Conservation (phyloP, 1,139 yeast genomes). For the Suzukiozyma palmioleophila region DNA sequence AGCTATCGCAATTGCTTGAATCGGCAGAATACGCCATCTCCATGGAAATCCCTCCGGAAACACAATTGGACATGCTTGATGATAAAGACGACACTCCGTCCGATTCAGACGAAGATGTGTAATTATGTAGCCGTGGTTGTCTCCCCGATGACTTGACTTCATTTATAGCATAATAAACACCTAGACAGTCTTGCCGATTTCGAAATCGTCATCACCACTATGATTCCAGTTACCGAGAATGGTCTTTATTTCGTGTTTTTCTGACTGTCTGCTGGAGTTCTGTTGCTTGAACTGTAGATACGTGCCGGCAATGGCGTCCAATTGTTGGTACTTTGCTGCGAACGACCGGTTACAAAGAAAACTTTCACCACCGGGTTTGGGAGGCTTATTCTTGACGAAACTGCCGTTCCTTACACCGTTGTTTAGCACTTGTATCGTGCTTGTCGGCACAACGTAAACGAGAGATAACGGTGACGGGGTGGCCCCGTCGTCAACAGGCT, state of each 20-base stretch:
- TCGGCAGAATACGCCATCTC: slow-evolving; percentile 75
- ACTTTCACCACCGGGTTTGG: slow-evolving; percentile 45
- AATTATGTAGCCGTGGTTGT: background rate
- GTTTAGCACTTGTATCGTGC: slow-evolving; percentile 38
- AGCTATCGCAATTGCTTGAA: slow-evolving; percentile 59
- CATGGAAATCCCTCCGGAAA: slow-evolving; percentile 32
- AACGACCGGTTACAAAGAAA: slow-evolving; percentile 30
- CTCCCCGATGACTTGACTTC: background rate
- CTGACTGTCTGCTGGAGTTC: slow-evolving; percentile 16
- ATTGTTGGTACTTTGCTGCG: slow-evolving; percentile 11
- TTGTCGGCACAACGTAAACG: slow-evolving; percentile 24
- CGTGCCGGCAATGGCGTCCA: slow-evolving; percentile 5
- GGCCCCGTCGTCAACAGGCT: slow-evolving; percentile 13
- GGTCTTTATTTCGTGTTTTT: slow-evolving; percentile 20
- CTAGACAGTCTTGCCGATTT: background rate
- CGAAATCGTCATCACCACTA: slow-evolving; percentile 31
- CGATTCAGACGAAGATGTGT: slow-evolving; percentile 19
- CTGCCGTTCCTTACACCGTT: slow-evolving; percentile 55
- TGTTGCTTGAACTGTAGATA: slow-evolving; percentile 27
- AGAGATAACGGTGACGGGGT: slow-evolving; percentile 37
- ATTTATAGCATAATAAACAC: background rate
- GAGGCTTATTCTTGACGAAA: slow-evolving; percentile 38
- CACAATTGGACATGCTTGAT: slow-evolving; percentile 20
- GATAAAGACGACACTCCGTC: slow-evolving; percentile 29
- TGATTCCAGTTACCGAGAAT: slow-evolving; percentile 28